Base-by-base conservation (phyloP, 2,329 filamentous ascomycete species). In the Amesomyces nigricolor region DNA sequence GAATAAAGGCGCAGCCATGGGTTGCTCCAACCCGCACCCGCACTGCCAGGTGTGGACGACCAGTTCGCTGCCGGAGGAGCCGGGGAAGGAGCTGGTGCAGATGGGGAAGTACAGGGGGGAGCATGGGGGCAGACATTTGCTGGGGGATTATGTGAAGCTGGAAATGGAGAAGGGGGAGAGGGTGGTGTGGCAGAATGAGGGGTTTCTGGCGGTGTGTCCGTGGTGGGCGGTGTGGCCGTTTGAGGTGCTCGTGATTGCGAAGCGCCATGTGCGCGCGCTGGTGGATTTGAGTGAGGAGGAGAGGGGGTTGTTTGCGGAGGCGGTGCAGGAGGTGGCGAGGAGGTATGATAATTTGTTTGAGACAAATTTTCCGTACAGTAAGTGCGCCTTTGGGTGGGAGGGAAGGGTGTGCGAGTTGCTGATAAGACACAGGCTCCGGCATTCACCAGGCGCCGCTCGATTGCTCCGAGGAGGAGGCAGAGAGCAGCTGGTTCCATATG, bases 171-270 rank as follows among this genome's bases (percentile, higher is more conserved):
- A 95, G 73, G 74, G 84, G 62, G 91, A 96, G 72, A 84, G 94
- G 10, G 80, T 95, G 8, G 88, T 99, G 0, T 96, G 88, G 68
- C 85, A 95, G 70, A 99, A 99, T 68, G 81, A 81, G 10, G 78
- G 78, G 0, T 99, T 97, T 70, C 75, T 96, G 42, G 86, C 91
- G 0, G 82, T 97, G 14, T 96, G 91, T 66, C 94, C 94, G 0
- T 99, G 94, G 91, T 99, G 94, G 94, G 94, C 90, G 0, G 80
- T 90, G 16, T 99, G 94, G 94, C 94, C 94, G 0, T 99, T 96
- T 59, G 94, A 99, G 75, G 87, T 92, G 46, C 87, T 99, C 77
- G 81, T 99, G 57, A 78, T 96, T 30, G 83, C 89, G 58, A 95
- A 90, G 74, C 78, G 83, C 58, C 91, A 96, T 70, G 87, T 91